Base-by-base conservation (phyloP, 1,139 yeast genomes). In the Magnusiomyces suaveolens region DNA sequence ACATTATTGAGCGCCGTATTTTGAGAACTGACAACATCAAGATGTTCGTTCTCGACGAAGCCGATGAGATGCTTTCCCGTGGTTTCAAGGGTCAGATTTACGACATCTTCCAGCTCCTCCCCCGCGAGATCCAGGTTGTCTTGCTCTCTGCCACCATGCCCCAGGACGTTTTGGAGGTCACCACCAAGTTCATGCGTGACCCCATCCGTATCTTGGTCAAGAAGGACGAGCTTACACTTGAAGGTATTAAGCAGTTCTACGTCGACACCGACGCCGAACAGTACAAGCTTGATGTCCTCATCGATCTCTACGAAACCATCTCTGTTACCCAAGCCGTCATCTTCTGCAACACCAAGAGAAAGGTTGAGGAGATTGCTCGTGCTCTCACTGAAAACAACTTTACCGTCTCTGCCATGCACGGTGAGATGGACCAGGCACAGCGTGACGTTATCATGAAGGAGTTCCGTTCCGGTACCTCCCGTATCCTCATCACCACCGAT, bases 291-390 rank as follows among this genome's bases (percentile, higher is more conserved):
- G 97, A 92, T 65, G 88, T 96, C 0, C 72, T 92, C 54, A 87
- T 96, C 71, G 98, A 92, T 67, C 68, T 92, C 54, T 92, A 92
- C 68, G 97, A 90, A 69, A 86, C 95, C n/a, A 72, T 92, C 58
- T 88, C 97, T 16, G 86, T 92, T 61, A 89, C 96, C 21, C 97
- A 92, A 70, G 95, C 96, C 43, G 97, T 92, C 33, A 90, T 92
- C 38, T 92, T 92, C 71, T 92, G 97, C 70, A 92, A 92, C 68
- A 90, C 96, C 33, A 86, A 87, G 66, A 78, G 83, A 64, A 90
- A 90, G 69, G 97, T 92, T 46, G 95, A 88, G 68, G 89, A 96
- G 95, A 74, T 92, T 29, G 75, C 88, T 3, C 82, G 79, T n/a
- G 84, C 85, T 65, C 79, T 92, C 78, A 75, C 77, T 54, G 83